phyloP scores from a whole-genome alignment of 176 grass and related monocot species.

The Luzula sylvatica region DNA sequence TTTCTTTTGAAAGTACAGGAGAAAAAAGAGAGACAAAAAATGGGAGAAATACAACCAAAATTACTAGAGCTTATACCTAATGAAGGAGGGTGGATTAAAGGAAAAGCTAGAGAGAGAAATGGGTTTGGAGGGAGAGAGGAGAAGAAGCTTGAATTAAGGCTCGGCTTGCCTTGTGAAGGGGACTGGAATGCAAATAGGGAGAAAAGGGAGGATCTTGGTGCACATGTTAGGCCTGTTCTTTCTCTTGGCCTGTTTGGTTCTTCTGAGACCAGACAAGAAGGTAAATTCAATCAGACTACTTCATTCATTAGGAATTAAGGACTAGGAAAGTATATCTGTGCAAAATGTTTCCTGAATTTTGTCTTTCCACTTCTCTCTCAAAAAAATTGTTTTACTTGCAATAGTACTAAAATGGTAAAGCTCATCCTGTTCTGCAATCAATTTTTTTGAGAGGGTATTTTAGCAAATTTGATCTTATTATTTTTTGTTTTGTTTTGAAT shows the following conservation, averaged over 20 bases:
- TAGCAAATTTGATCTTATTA: neutral
- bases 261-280: constrained; percentile 19
- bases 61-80: constrained; percentile 22
- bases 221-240: constrained; percentile 15
- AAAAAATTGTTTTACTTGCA: too few relatives aligned
- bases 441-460: too few relatives aligned
- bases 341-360: too few relatives aligned
- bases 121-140: constrained; percentile 36
- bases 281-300: neutral
- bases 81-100: constrained; percentile 10
- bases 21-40: constrained; percentile 2
- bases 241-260: constrained; percentile 14
- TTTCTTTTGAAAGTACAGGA: constrained; percentile 1
- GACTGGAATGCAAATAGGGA: constrained; percentile 23
- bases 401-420: too few relatives aligned
- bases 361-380: too few relatives aligned
- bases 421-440: too few relatives aligned
- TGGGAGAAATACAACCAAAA: constrained; percentile 22
- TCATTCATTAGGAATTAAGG: too few relatives aligned
- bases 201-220: constrained; percentile 8
- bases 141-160: constrained; percentile 57
- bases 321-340: too few relatives aligned
- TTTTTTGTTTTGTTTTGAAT: constrained; percentile 3
- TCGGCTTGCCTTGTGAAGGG: constrained; percentile 40
- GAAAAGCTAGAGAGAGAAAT: constrained; percentile 12